Evolutionary conservation across 108 stramenopile genomes (phyloP).

Genomic region (Asterionellopsis glacialis): DNA sequence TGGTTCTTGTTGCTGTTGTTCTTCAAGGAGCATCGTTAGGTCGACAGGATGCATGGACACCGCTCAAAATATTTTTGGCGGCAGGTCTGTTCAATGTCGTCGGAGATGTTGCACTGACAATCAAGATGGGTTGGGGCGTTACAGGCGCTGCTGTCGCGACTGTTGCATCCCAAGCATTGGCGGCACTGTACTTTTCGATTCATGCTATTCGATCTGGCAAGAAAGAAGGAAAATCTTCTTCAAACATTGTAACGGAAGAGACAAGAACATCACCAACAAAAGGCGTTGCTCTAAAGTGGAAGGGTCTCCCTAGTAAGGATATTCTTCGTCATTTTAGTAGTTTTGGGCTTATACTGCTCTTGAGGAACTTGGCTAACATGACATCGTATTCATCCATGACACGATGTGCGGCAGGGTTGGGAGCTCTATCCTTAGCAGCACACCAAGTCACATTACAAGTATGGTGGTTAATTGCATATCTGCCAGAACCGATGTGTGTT

Average conservation of each 20-base stretch:
- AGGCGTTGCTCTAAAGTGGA: constrained; percentile 22
- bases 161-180: constrained; percentile 34
- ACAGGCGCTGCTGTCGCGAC: constrained; percentile 41
- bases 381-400: constrained; percentile 17
- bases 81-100: constrained; percentile 33
- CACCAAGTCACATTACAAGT: constrained; percentile 41
- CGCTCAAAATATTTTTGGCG: constrained; percentile 39
- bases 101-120: constrained; percentile 27
- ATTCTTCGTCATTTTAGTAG: constrained; percentile 23
- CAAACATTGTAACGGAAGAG: constrained; percentile 1
- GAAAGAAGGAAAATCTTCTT: constrained; percentile 13
- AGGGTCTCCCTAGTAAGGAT: constrained; percentile 15
- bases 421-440: constrained; percentile 33
- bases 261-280: constrained; percentile 1
- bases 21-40: constrained; percentile 38
- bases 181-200: constrained; percentile 19
- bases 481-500: constrained; percentile 25
- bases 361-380: constrained; percentile 23
- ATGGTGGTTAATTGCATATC: constrained; percentile 26
- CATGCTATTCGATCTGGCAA: constrained; percentile 11
- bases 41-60: constrained; percentile 31
- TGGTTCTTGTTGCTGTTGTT: constrained; percentile 38
- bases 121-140: constrained; percentile 38
- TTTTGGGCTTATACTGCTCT: constrained; percentile 22
- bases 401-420: constrained; percentile 25